These are phyloP conservation scores for Fusarium brachygibbosum DNA, from an alignment of 2,329 filamentous ascomycete species.

Conservation along the genomic window DNA sequence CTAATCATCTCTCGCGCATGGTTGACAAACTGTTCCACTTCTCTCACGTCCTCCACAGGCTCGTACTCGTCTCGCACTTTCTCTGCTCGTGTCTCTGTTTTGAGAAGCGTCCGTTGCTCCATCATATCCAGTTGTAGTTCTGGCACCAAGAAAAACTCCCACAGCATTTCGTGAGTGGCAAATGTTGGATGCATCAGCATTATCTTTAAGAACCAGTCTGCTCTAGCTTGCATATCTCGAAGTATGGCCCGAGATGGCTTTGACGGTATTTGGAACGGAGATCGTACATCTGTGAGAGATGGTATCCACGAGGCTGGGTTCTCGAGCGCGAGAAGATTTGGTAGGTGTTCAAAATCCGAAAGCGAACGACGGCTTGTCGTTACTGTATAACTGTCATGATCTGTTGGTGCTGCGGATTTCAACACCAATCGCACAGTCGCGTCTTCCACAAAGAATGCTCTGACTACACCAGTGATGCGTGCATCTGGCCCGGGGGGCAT, in stretches of 20 bases:
- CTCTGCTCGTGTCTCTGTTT: constrained; percentile 85
- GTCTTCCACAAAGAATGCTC: constrained; percentile 97
- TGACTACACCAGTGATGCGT: constrained; percentile 90
- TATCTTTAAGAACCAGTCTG: constrained; percentile 90
- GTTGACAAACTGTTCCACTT: constrained; percentile 93
- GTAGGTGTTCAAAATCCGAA: constrained; percentile 90
- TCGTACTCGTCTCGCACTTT: constrained; percentile 90
- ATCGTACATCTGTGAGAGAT: constrained; percentile 79
- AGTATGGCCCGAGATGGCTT: constrained; percentile 89
- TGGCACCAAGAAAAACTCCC: constrained; percentile 98
- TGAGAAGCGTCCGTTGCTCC: constrained; percentile 86
- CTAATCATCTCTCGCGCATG: constrained; percentile 92
- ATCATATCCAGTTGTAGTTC: constrained; percentile 93
- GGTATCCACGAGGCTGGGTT: constrained; percentile 97
- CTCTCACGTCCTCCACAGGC: constrained; percentile 83
- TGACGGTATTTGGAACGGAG: constrained; percentile 92
- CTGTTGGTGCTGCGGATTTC: constrained; percentile 91
- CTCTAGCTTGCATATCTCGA: constrained; percentile 86
- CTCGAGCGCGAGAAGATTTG: constrained; percentile 85
- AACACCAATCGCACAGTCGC: constrained; percentile 92
- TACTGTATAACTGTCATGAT: constrained; percentile 86
- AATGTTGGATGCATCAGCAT: constrained; percentile 92
- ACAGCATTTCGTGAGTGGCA: constrained; percentile 94
- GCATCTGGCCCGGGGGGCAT: constrained; percentile 78
- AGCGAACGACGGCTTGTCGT: constrained; percentile 93